phyloP scores from a whole-genome alignment of 306 rosid genomes.

The Trifolium pratense region DNA sequence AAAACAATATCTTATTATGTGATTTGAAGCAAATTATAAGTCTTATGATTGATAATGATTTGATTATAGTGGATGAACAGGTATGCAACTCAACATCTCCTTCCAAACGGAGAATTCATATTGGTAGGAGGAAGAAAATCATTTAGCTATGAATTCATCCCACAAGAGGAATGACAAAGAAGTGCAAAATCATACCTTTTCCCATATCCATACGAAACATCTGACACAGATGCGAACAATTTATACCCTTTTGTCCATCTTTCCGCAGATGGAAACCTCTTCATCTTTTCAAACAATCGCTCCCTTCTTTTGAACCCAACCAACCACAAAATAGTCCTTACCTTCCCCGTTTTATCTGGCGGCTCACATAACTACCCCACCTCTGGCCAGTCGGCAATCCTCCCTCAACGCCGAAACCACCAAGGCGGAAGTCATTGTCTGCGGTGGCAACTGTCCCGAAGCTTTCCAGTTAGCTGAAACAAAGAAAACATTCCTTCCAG shows the following conservation, averaged over 20 bases:
- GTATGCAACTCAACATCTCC: slow-evolving; percentile 72
- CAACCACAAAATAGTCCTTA: slow-evolving; percentile 51
- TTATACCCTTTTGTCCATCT: slow-evolving; percentile 84
- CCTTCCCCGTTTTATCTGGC: too few species aligned
- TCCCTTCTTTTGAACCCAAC: slow-evolving; percentile 65
- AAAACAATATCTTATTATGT: too few species aligned
- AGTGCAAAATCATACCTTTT: slow-evolving; percentile 34
- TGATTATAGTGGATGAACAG: not conserved
- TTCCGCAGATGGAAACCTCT: slow-evolving; percentile 73
- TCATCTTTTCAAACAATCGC: slow-evolving; percentile 79
- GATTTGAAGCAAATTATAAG: too few species aligned
- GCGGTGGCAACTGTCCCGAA: slow-evolving; percentile 67
- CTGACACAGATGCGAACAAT: slow-evolving; percentile 79
- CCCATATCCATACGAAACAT: slow-evolving; percentile 62
- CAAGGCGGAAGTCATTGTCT: slow-evolving; percentile 67
- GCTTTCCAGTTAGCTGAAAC: slow-evolving; percentile 55
- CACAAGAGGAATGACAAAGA: slow-evolving; percentile 45
- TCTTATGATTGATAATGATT: not conserved
- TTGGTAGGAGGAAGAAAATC: slow-evolving; percentile 74
- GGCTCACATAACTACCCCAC: slow-evolving; percentile 93
- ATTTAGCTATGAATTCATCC: slow-evolving; percentile 67
- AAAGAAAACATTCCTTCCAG: slow-evolving; percentile 51
- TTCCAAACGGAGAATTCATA: slow-evolving; percentile 65
- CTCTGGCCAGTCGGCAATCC: slow-evolving; percentile 80
- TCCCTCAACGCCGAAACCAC: slow-evolving; percentile 52